Percentiles rank a stretch among this genome's conserved stretches.
Conservation (phyloP, 352 stramenopile species). For the Pythium vanterpoolii region DNA sequence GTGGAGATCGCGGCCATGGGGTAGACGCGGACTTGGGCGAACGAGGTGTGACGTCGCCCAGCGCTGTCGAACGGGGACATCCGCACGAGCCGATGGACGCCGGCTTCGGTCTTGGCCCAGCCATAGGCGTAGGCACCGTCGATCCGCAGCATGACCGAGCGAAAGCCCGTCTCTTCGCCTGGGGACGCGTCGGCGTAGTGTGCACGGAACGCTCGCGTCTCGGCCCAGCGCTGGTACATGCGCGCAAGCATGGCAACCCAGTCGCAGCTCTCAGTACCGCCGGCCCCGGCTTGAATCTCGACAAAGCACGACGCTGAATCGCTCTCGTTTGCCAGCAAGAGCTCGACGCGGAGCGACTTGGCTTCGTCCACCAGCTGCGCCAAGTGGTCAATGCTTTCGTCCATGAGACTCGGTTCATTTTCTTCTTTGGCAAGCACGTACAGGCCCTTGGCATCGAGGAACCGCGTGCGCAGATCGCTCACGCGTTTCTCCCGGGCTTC, state of each 20-base stretch:
- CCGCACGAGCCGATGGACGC: slow-evolving; percentile 94
- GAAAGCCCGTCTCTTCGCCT: slow-evolving; percentile 70
- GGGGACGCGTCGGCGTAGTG: slow-evolving; percentile 89
- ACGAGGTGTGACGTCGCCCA: slow-evolving; percentile 93
- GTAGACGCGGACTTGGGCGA: slow-evolving; percentile 87
- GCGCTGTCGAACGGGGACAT: slow-evolving; percentile 95
- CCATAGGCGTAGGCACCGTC: slow-evolving; percentile 88
- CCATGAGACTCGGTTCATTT: slow-evolving; percentile 41
- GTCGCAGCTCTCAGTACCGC: slow-evolving; percentile 95
- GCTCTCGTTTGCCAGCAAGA: slow-evolving; percentile 54
- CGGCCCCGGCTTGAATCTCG: slow-evolving; percentile 77
- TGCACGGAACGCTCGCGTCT: slow-evolving; percentile 42
- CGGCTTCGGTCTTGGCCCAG: slow-evolving; percentile 92
- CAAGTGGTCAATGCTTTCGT: slow-evolving; percentile 50
- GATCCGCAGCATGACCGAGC: slow-evolving; percentile 52
- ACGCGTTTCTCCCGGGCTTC: slow-evolving; percentile 44
- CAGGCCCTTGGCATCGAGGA: slow-evolving; percentile 65
- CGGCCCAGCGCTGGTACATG: slow-evolving; percentile 92
- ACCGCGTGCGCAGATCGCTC: slow-evolving; percentile 35
- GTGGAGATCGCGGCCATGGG: slow-evolving; percentile 40
- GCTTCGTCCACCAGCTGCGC: slow-evolving; percentile 30
- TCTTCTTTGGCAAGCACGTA: slow-evolving; percentile 62
- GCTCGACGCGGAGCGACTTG: slow-evolving; percentile 55
- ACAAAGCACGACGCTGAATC: slow-evolving; percentile 69
- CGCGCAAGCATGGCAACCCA: slow-evolving; percentile 94